phyloP scores from a whole-genome alignment of 1,284 basidiomycete species.

The Moesziomyces sp. region DNA sequence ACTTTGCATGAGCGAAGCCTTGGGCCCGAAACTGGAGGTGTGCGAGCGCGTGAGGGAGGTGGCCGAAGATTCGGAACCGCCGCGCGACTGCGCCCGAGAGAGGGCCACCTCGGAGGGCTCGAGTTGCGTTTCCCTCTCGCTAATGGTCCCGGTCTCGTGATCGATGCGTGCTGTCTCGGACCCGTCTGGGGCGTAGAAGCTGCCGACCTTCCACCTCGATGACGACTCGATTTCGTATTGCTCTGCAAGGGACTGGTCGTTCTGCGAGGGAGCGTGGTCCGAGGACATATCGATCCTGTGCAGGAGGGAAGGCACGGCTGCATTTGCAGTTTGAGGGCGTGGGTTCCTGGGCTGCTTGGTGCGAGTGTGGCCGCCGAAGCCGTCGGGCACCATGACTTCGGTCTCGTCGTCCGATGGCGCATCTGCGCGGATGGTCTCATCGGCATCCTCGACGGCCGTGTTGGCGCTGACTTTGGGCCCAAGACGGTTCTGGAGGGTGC shows the following conservation, averaged over 20 bases:
- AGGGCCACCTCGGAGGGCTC: conserved; percentile 7
- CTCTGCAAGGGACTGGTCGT: not conserved
- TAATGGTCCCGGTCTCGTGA: conserved; percentile 25
- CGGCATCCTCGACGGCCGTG: not conserved
- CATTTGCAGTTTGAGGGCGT: not conserved
- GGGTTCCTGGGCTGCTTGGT: conserved; percentile 21
- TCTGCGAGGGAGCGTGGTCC: not conserved
- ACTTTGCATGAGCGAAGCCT: conserved; percentile 40
- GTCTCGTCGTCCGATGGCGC: conserved; percentile 29
- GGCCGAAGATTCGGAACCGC: conserved; percentile 3
- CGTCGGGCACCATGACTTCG: conserved; percentile 51
- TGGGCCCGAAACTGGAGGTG: conserved; percentile 25
- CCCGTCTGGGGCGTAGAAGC: conserved; percentile 56
- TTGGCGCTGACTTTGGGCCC: conserved; percentile 17
- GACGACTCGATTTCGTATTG: not conserved
- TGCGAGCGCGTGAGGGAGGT: conserved; percentile 27
- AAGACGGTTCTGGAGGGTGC: conserved; percentile 17
- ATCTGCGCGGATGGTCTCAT: not conserved
- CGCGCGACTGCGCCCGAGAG: not conserved
- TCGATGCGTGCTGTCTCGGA: conserved; percentile 46
- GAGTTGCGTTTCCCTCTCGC: conserved; percentile 7
- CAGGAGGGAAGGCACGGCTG: conserved; percentile 13
- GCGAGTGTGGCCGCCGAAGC: conserved; percentile 54
- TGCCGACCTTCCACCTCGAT: conserved; percentile 45
- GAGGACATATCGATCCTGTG: conserved; percentile 21